Percentiles rank a stretch among this genome's conserved stretches.
Conservation (phyloP, 805 yeast species). For the Kodamaea fukazawae region DNA sequence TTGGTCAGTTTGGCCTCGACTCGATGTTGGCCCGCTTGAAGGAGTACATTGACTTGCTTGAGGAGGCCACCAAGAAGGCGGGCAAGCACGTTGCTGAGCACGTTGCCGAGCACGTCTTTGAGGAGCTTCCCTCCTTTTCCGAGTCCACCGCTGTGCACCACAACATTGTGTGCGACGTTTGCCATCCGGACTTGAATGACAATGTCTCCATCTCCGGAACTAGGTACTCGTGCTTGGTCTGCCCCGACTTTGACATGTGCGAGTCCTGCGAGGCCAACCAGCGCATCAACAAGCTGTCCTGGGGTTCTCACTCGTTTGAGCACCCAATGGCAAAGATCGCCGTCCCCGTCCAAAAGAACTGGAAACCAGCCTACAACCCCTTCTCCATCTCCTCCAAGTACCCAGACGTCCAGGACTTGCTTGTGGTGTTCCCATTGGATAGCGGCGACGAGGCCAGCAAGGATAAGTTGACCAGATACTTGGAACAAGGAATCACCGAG, state of each 20-base stretch:
- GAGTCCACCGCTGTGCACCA: constrained; percentile 18
- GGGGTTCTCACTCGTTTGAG: constrained; percentile 20
- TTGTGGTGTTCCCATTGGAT: constrained; percentile 26
- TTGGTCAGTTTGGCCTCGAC: constrained; percentile 1
- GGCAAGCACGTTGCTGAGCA: not conserved
- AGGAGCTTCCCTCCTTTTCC: constrained; percentile 1
- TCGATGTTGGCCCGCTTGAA: constrained; percentile 3
- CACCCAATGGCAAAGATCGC: constrained; percentile 33
- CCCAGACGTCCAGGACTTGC: constrained; percentile 13
- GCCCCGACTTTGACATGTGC: constrained; percentile 55
- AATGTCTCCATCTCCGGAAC: constrained; percentile 40
- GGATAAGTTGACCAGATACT: constrained; percentile 1
- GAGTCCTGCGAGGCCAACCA: constrained; percentile 28
- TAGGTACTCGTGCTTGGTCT: constrained; percentile 51
- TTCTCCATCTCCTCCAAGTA: not conserved
- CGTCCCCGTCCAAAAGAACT: constrained; percentile 4
- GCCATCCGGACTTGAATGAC: constrained; percentile 22
- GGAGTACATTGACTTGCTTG: constrained; percentile 2
- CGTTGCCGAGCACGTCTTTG: not conserved
- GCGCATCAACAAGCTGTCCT: constrained; percentile 10
- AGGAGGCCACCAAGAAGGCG: constrained; percentile 1
- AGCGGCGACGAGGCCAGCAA: constrained; percentile 14
- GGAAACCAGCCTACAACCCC: not conserved
- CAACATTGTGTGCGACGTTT: constrained; percentile 34
- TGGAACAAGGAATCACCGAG: constrained; percentile 14